phyloP scores from a whole-genome alignment of 2,329 filamentous ascomycete species.

The Cytospora mali region DNA sequence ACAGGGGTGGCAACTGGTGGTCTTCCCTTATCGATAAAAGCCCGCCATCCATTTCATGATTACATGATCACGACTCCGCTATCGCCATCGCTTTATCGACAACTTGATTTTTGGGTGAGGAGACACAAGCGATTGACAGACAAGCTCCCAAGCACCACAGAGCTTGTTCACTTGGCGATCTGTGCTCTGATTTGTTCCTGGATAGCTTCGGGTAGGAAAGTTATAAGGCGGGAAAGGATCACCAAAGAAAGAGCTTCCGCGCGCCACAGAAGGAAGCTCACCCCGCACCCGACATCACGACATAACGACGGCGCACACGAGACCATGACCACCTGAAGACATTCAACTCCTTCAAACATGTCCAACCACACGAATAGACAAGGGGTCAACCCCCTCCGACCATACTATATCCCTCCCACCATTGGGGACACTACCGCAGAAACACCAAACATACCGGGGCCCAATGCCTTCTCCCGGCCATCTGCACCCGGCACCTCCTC shows the following conservation, averaged over 20 bases:
- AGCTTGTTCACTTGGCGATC: constrained; percentile 8
- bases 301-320: not conserved
- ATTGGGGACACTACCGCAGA: constrained; percentile 51
- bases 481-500: constrained; percentile 46
- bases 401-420: constrained; percentile 69
- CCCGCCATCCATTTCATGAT: not conserved
- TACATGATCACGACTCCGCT: not conserved
- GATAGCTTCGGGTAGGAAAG: not conserved
- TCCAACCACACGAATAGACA: constrained; percentile 49
- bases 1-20: not conserved
- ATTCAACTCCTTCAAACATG: constrained; percentile 16
- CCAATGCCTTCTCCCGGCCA: constrained; percentile 45
- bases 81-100: constrained; percentile 5
- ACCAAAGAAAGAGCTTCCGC: not conserved
- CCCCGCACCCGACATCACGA: not conserved
- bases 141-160: not conserved
- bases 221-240: not conserved
- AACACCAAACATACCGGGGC: constrained; percentile 41
- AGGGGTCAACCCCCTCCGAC: constrained; percentile 65
- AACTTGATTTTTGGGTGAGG: constrained; percentile 3
- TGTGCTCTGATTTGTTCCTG: not conserved
- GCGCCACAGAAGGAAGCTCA: not conserved
- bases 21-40: constrained; percentile 21
- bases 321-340: constrained; percentile 1
- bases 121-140: not conserved